Evolutionary conservation across 257 asterid genomes (phyloP), one percentile per base, ranked within the genome.

Genomic region (Asclepias syriaca): DNA sequence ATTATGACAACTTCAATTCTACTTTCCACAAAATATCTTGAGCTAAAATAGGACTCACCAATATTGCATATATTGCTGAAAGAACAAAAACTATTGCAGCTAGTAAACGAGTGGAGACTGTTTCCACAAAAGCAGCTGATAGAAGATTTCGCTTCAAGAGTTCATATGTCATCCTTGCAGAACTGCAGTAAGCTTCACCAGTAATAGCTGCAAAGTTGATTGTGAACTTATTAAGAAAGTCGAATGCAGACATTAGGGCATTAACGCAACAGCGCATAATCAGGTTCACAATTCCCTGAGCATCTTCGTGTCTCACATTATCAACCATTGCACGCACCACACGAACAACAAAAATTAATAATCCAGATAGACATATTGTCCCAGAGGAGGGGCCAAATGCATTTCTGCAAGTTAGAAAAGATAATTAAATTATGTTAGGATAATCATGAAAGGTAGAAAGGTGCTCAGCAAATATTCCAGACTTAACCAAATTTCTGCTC

Each of bases 381-480:
- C 99, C 99, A 0, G 87, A 95, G 72, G 98, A 95, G 66, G 97
- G 84, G 39, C 99, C 95, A 78, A 95, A 87, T 2, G 96, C 99
- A 77, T 95, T 86, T 83, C 99, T 92, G 86, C 83, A 79, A 51
- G 70, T 80, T 67, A 45, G 2, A 66, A 61, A 57, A 21, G 45
- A 72, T 58, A 55, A 68, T 58, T 68, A 50, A 65, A 55, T 34
- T 73, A 19, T 32, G 24, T 70, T 9, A 46, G 37, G 45, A 27
- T n/a, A 37, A 55, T 29, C 53, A 16, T 1, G 15, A 45, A 61
- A 51, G 19, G 49, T 12, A 2, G 58, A 0, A 10, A 22, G 68
- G 58, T 16, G 27, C 18, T 57, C 46, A 45, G 34, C 58, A 15
- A 37, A 32, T 21, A 46, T 24, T 74, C n/a, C 57, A 40, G 24